These are phyloP conservation scores for Chlamydomonas sphaeroides DNA, from an alignment of 139 green algal genomes.

Conservation along the genomic window DNA sequence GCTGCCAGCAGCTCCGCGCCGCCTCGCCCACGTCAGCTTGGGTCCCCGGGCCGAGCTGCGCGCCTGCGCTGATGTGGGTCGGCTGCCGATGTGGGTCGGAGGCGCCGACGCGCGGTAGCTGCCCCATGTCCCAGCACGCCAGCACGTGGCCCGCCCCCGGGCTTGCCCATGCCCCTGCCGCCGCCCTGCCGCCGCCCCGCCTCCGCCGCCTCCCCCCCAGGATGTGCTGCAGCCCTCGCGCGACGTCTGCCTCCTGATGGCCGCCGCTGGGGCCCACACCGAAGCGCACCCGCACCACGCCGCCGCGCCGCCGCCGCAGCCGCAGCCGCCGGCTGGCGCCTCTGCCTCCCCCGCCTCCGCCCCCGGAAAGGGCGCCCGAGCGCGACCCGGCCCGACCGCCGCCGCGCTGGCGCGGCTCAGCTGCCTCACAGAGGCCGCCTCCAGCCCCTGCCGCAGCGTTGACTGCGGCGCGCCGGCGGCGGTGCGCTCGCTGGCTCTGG, in stretches of 20 bases:
- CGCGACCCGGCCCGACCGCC: too few relatives aligned
- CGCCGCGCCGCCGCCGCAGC: too few relatives aligned
- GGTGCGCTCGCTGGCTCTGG: slow-evolving; percentile 18
- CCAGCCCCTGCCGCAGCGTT: neutral
- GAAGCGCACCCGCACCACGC: neutral
- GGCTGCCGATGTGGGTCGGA: too few relatives aligned
- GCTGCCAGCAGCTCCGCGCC: too few relatives aligned
- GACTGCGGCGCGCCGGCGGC: neutral
- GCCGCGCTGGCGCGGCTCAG: too few relatives aligned
- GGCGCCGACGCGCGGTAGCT: too few relatives aligned
- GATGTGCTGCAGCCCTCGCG: slow-evolving; percentile 10
- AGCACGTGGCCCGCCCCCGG: neutral
- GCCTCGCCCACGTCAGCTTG: too few relatives aligned
- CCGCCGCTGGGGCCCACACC: neutral
- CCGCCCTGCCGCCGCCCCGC: too few relatives aligned
- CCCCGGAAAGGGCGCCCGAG: too few relatives aligned
- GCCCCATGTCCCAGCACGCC: neutral
- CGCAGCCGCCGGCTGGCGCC: neutral
- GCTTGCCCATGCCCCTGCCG: too few relatives aligned
- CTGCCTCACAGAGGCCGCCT: neutral
- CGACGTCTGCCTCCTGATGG: slow-evolving; percentile 10
- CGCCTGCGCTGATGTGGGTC: neutral
- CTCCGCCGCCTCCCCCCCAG: neutral
- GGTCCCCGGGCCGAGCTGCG: too few relatives aligned
- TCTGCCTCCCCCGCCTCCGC: too few relatives aligned